Evolutionary conservation across 129 eudicot species (phyloP), one percentile per base, ranked within the genome.

Genomic region (Saussurea involucrata): DNA sequence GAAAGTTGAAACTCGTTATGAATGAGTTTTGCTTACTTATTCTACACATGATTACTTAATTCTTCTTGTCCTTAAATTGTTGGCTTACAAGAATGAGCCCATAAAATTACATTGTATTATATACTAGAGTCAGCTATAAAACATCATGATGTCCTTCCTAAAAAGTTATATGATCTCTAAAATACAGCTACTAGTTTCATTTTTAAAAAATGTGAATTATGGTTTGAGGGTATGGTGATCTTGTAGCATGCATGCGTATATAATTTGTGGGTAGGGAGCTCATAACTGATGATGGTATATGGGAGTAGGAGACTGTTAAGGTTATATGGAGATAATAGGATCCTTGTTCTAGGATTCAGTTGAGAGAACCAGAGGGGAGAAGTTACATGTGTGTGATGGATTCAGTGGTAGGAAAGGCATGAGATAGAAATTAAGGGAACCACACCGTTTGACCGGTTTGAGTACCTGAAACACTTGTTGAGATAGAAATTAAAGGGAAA

Each of bases 221-320:
- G 24, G 58, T 76, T 6, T 18, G 61, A 76, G 53, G 66, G n/a
- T 27, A 40, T 75, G 73, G 49, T 66, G 64, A 29, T 46, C 8
- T 22, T 46, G 17, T 75, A 6, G 42, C 46, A 18, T 40, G 15
- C 42, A 42, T 65, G 79, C 29, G 27, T 49, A 49, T 49, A 17
- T 6, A 6, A 49, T 49, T 5, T 53, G 9, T 53, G 61, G 61
- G 61, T 53, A 53, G 61, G 61, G 21, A 17, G 61, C 61, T 53
- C 61, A 53, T 53, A 53, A 22, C 61, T 53, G 24, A 53, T 53
- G 61, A 53, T 53, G 61, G 22, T 53, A 5, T 53, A 53, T 53
- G 61, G 24, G 61, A 18, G 61, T 53, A 17, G 61, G 61, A 53
- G 22, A 53, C 7, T 17, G 61, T 53, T 53, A 53, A 49, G 21